Base-by-base conservation (phyloP, 495 filamentous ascomycete genomes). In the Daldinia childiae region DNA sequence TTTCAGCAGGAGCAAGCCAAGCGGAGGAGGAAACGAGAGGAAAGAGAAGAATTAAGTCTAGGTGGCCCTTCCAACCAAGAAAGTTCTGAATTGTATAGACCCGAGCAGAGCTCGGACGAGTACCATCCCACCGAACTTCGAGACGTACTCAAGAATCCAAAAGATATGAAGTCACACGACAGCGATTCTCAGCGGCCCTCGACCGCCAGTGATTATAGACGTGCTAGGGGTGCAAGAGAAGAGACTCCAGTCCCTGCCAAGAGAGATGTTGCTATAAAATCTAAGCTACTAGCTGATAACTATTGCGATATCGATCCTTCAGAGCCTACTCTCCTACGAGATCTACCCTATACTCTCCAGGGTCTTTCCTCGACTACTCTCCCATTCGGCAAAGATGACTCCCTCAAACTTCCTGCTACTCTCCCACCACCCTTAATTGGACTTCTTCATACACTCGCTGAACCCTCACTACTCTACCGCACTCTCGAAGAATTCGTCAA, bases 341-440 rank as follows among this genome's bases (percentile, higher is more conserved):
- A 97, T 77, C 85, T 98, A 5, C 95, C 96, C 1, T 99, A 93
- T 77, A 98, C 95, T 4, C 85, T 99, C 3, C 96, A 98, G 77
- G 96, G 96, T 4, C 83, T 98, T 19, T 95, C 93, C 8, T 96
- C 96, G 0, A 90, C 88, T 4, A 90, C 93, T 72, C 82, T 99
- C 9, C 87, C 89, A 5, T 98, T 98, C 72, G 74, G 85, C 29
- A 87, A 87, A 27, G 79, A 88, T 7, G 85, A 87, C 12, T 87
- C 84, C 15, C 78, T 95, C 58, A 90, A 91, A 64, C 79, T 99
- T 51, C 96, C 96, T 3, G 69, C 88, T 1, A 91, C 89, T 4
- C 82, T 98, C 15, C 93, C 96, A 4, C 82, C 93, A 5, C 95
- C 96, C 4, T 86, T 98, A 15, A 87, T 97, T 14, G 95, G 93